Evolutionary conservation across 129 eudicot genomes (phyloP).

Genomic region (Chrysanthemum makinoi): DNA sequence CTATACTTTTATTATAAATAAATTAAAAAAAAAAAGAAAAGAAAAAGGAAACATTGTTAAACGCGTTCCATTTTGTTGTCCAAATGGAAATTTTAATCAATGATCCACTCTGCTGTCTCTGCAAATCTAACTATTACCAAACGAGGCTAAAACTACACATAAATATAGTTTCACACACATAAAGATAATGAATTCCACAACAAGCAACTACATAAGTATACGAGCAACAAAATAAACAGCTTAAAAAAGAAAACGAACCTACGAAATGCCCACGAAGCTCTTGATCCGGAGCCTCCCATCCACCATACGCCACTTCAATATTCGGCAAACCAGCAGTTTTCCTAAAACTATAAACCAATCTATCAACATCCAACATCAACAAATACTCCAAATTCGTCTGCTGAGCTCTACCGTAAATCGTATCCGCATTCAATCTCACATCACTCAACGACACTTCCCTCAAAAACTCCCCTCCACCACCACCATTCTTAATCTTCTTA

Average conservation of each 20-base stretch:
- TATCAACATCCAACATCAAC: conserved; percentile 72
- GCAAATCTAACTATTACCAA: not conserved
- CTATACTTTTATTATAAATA: no score
- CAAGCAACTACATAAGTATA: not conserved
- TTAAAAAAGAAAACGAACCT: conserved; percentile 47
- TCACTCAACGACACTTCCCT: conserved; percentile 46
- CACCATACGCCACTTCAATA: conserved; percentile 63
- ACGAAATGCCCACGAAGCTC: conserved; percentile 96
- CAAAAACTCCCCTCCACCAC: conserved; percentile 34
- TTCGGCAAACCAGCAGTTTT: conserved; percentile 63
- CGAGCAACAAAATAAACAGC: conserved; percentile 5
- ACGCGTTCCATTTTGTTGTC: not conserved
- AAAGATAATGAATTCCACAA: not conserved
- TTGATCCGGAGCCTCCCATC: conserved; percentile 59
- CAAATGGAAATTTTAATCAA: not conserved
- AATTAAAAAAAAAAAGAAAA: no score
- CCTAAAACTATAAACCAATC: conserved; percentile 78
- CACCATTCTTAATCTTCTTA: conserved; percentile 44
- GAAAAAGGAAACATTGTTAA: not conserved
- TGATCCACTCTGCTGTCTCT: not conserved
- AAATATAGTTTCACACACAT: not conserved
- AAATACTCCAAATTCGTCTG: conserved; percentile 73
- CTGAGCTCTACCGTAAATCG: conserved; percentile 66
- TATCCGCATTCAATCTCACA: conserved; percentile 62
- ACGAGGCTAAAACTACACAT: not conserved